These are phyloP conservation scores for Lactarius vividus DNA, from an alignment of 768 basidiomycete genomes.

Conservation along the genomic window DNA sequence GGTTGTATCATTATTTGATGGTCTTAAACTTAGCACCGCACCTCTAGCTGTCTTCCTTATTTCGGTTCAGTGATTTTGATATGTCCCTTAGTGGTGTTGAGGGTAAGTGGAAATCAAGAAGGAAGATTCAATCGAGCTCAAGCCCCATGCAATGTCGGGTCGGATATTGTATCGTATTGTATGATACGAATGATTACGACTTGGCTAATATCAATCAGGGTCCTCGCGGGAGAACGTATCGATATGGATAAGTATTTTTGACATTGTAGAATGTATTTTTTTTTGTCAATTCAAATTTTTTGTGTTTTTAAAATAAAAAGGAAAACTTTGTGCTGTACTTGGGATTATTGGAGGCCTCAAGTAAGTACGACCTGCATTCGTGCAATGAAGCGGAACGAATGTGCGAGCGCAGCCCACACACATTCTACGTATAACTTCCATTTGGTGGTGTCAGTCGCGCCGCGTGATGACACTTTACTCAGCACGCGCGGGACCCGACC, in stretches of 20 bases:
- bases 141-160: background rate
- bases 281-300: background rate
- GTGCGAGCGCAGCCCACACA: background rate
- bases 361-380: background rate
- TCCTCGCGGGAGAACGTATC: background rate
- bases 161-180: background rate
- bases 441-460: conserved; percentile 2
- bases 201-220: background rate
- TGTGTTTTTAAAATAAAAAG: background rate
- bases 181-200: background rate
- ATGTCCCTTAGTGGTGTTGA: background rate
- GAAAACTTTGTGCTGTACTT: background rate
- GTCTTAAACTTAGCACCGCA: background rate
- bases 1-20: conserved; percentile 1
- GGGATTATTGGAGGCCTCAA: background rate
- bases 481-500: conserved; percentile 3
- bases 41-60: background rate
- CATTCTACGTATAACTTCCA: conserved; percentile 1
- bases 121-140: conserved; percentile 3
- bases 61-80: background rate
- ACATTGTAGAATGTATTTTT: background rate
- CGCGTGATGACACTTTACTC: background rate
- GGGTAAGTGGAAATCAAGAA: background rate
- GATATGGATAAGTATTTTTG: background rate
- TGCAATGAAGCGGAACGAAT: conserved; percentile 5